These are phyloP conservation scores for Miamiensis avidus DNA, from an alignment of 169 alveolate species.

Conservation along the genomic window DNA sequence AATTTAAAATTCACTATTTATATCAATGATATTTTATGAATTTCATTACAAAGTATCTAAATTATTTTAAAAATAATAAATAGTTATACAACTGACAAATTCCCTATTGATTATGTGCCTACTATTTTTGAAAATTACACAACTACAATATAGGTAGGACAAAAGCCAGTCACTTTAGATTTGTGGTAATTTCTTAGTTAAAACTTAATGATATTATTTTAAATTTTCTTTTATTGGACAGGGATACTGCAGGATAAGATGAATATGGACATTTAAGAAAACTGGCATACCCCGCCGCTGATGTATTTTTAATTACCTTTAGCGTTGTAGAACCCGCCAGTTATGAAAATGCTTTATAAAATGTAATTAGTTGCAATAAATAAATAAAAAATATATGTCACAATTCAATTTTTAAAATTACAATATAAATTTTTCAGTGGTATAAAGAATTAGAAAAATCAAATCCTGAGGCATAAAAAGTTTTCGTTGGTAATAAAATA, in stretches of 20 bases:
- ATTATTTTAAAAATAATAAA: background rate
- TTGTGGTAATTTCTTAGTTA: slow-evolving; percentile 35
- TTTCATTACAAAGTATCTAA: background rate
- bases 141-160: slow-evolving; percentile 38
- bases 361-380: slow-evolving; percentile 22
- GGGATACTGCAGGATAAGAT: slow-evolving; percentile 77
- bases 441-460: slow-evolving; percentile 40
- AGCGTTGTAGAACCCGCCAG: slow-evolving; percentile 56
- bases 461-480: slow-evolving; percentile 39
- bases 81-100: slow-evolving; percentile 38
- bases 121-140: slow-evolving; percentile 56
- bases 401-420: background rate
- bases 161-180: slow-evolving; percentile 40
- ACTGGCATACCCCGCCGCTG: slow-evolving; percentile 56
- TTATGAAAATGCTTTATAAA: slow-evolving; percentile 55
- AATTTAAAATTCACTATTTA: slow-evolving; percentile 3
- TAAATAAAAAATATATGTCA: too few species aligned
- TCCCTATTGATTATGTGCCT: slow-evolving; percentile 58
- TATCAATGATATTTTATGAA: background rate
- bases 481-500: slow-evolving; percentile 61
- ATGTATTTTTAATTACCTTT: slow-evolving; percentile 59
- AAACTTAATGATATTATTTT: background rate
- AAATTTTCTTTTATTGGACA: background rate
- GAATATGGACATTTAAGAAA: slow-evolving; percentile 67
- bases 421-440: slow-evolving; percentile 37